phyloP scores from a whole-genome alignment of 2,329 filamentous ascomycete species.

The Paraphaeosphaeria minitans region DNA sequence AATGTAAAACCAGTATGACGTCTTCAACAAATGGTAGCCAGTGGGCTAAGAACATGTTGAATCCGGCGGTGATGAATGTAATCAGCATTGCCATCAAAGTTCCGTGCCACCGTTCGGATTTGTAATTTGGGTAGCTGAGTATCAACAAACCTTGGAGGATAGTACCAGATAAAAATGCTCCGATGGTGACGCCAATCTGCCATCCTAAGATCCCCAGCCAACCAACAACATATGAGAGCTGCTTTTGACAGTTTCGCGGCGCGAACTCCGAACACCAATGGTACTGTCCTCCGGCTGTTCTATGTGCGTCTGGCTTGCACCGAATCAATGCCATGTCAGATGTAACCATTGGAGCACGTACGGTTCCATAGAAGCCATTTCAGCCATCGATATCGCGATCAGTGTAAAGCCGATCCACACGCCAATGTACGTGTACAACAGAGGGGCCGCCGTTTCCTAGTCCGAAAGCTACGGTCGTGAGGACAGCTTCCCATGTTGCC shows the following conservation, averaged over 20 bases:
- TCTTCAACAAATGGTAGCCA: slow-evolving; percentile 55
- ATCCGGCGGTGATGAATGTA: slow-evolving; percentile 42
- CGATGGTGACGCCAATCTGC: slow-evolving; percentile 44
- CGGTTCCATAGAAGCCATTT: slow-evolving; percentile 44
- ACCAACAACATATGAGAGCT: slow-evolving; percentile 47
- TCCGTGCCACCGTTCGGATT: slow-evolving; percentile 53
- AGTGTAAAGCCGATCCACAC: slow-evolving; percentile 29
- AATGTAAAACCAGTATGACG: slow-evolving; percentile 53
- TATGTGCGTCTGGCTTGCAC: neutral
- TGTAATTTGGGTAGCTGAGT: slow-evolving; percentile 48
- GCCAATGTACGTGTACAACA: slow-evolving; percentile 34
- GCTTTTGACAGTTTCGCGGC: slow-evolving; percentile 43
- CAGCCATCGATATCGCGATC: slow-evolving; percentile 30
- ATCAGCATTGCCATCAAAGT: slow-evolving; percentile 56
- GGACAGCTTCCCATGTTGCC: slow-evolving; percentile 27
- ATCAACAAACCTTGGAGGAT: slow-evolving; percentile 40
- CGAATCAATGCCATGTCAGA: neutral
- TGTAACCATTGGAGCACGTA: neutral
- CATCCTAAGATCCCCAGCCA: slow-evolving; percentile 51
- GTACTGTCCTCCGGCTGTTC: slow-evolving; percentile 11
- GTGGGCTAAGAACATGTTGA: slow-evolving; percentile 54
- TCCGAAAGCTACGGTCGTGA: slow-evolving; percentile 19
- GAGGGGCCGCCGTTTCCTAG: slow-evolving; percentile 36
- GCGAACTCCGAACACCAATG: slow-evolving; percentile 41
- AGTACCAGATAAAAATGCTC: slow-evolving; percentile 33